Percentiles rank a stretch among this genome's conserved stretches.
Evolutionary conservation across 179 eudicot genomes (phyloP).

Genomic region (Silene coronaria): DNA sequence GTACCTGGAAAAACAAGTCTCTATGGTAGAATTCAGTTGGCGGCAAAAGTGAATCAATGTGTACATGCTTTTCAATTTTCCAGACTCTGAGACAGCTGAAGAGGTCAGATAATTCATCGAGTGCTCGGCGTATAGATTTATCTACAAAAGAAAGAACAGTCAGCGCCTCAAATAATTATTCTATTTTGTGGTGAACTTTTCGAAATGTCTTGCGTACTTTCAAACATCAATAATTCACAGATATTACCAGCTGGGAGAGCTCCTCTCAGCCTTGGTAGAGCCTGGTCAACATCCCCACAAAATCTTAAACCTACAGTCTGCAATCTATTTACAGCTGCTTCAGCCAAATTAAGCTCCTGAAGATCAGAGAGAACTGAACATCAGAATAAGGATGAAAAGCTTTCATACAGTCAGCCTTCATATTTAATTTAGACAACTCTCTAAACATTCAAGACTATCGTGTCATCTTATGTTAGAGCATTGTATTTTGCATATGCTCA

Average conservation of each 20-base stretch:
- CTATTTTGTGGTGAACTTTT: background rate
- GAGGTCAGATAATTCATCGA: constrained; percentile 79
- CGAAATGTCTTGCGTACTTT: background rate
- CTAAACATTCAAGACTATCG: background rate
- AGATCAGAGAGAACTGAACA: constrained; percentile 11
- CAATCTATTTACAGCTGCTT: constrained; percentile 79
- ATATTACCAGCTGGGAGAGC: constrained; percentile 81
- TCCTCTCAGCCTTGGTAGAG: constrained; percentile 87
- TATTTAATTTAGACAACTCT: background rate
- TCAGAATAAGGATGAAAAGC: constrained; percentile 4
- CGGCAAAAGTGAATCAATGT: constrained; percentile 83
- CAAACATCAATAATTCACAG: background rate
- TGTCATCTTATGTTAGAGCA: background rate
- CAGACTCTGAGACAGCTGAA: constrained; percentile 69
- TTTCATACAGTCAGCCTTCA: background rate
- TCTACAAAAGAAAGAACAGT: constrained; percentile 39
- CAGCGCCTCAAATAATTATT: background rate
- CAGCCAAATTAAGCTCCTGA: constrained; percentile 78
- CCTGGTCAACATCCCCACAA: constrained; percentile 83
- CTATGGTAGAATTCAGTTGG: constrained; percentile 83
- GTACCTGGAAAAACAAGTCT: constrained; percentile 87
- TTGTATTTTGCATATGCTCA: constrained; percentile 9
- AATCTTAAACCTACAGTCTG: constrained; percentile 85
- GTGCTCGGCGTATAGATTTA: constrained; percentile 63
- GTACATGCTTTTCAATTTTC: constrained; percentile 65